phyloP scores from a whole-genome alignment of 257 asterid genomes.

The Linaria vulgaris region DNA sequence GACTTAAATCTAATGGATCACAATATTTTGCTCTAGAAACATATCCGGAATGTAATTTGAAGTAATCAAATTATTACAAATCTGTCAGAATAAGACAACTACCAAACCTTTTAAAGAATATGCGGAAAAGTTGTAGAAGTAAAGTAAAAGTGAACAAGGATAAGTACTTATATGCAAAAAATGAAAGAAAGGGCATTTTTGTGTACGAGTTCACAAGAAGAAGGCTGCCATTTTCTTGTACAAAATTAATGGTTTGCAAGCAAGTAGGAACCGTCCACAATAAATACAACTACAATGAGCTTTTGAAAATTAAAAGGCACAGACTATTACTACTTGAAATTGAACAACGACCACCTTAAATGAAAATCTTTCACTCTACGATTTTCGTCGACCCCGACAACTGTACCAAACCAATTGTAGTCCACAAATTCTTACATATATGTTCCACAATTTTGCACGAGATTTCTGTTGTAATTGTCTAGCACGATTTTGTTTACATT shows the following conservation, averaged over 20 bases:
- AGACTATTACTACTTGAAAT: not conserved
- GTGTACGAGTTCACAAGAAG: not conserved
- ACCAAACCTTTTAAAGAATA: no score
- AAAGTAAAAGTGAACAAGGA: no score
- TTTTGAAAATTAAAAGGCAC: not conserved
- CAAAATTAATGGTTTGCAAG: slow-evolving; percentile 6
- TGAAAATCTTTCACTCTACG: no score
- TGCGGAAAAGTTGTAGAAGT: no score
- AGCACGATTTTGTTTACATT: no score
- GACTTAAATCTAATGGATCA: no score
- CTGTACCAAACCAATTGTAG: not conserved
- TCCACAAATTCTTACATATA: not conserved
- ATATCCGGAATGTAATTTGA: no score
- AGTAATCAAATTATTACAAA: no score
- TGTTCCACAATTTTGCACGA: not conserved
- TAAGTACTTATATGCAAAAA: no score
- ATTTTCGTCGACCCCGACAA: no score
- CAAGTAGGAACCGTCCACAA: slow-evolving; percentile 12
- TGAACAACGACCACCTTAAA: not conserved
- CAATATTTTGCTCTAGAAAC: no score
- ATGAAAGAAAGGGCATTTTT: not conserved
- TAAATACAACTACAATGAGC: not conserved
- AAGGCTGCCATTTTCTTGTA: not conserved
- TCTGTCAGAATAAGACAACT: no score
- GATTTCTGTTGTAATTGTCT: not conserved